phyloP scores from a whole-genome alignment of 768 basidiomycete genomes.

The Termitomyces sp. region DNA sequence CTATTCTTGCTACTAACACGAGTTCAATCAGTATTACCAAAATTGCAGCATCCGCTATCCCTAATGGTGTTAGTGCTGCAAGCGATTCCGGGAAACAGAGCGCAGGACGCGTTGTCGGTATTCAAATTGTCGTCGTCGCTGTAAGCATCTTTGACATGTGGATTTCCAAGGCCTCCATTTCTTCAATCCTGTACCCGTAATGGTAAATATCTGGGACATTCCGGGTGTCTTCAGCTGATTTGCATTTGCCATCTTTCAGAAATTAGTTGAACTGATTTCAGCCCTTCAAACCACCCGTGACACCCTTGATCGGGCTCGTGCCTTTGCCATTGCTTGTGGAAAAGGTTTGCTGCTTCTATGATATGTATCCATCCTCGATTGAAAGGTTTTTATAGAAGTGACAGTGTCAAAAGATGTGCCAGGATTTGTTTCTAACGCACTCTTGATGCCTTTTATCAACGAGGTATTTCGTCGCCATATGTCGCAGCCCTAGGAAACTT shows the following conservation, averaged over 20 bases:
- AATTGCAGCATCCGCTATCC: constrained; percentile 78
- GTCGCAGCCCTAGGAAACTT: background rate
- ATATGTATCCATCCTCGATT: background rate
- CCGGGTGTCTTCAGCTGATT: background rate
- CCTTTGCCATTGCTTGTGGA: constrained; percentile 84
- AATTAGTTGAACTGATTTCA: constrained; percentile 93
- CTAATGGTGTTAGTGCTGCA: constrained; percentile 48
- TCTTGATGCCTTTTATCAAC: constrained; percentile 96
- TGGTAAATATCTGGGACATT: constrained; percentile 46
- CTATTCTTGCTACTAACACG: constrained; percentile 90
- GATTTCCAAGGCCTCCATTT: constrained; percentile 72
- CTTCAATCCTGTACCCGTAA: constrained; percentile 96
- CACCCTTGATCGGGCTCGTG: constrained; percentile 69
- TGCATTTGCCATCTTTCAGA: constrained; percentile 33
- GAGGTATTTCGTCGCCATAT: constrained; percentile 45
- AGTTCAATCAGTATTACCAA: constrained; percentile 94
- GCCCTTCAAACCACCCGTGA: constrained; percentile 84
- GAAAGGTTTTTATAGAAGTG: constrained; percentile 53
- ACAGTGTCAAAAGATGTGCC: constrained; percentile 89
- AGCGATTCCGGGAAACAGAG: constrained; percentile 59
- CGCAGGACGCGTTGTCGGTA: constrained; percentile 80
- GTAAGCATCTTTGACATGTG: background rate
- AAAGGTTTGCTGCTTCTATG: constrained; percentile 52
- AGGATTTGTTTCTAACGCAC: constrained; percentile 91
- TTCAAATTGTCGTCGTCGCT: constrained; percentile 13